phyloP scores from a whole-genome alignment of 2,329 filamentous ascomycete genomes.

The Fusarium compactum region DNA sequence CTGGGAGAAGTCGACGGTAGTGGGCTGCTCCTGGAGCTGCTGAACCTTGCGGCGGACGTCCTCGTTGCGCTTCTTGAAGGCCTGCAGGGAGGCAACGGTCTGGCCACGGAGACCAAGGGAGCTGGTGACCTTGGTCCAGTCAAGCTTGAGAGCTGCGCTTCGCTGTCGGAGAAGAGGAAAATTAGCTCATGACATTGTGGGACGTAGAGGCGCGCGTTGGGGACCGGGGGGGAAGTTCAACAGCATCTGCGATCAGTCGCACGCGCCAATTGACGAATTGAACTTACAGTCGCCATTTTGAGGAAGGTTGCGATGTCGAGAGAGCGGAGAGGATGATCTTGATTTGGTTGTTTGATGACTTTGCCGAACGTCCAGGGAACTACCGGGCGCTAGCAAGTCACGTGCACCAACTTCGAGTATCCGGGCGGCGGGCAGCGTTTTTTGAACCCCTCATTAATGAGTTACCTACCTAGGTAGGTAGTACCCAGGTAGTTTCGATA shows the following conservation, averaged over 20 bases:
- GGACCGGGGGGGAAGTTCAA: slow-evolving; percentile 24
- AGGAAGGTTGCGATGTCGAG: slow-evolving; percentile 60
- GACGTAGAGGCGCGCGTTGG: slow-evolving; percentile 34
- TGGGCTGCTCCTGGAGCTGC: slow-evolving; percentile 83
- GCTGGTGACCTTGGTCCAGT: slow-evolving; percentile 95
- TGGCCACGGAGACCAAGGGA: slow-evolving; percentile 96
- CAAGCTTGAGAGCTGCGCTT: slow-evolving; percentile 98
- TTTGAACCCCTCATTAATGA: slow-evolving; percentile 44
- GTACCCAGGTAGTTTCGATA: not conserved
- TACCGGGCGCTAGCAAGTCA: slow-evolving; percentile 48
- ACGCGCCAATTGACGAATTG: slow-evolving; percentile 48
- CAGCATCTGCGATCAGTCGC: slow-evolving; percentile 32
- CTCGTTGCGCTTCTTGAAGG: slow-evolving; percentile 99
- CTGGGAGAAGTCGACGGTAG: slow-evolving; percentile 89
- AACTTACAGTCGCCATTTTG: slow-evolving; percentile 79
- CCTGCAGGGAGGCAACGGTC: slow-evolving; percentile 89
- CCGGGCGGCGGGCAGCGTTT: slow-evolving; percentile 26
- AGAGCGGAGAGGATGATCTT: slow-evolving; percentile 65
- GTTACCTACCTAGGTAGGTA: not conserved
- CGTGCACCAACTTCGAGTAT: slow-evolving; percentile 46
- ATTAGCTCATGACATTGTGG: slow-evolving; percentile 64
- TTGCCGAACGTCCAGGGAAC: slow-evolving; percentile 59
- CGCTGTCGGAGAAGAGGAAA: slow-evolving; percentile 71
- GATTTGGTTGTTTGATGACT: slow-evolving; percentile 58
- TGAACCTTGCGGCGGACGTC: slow-evolving; percentile 95